Base-by-base conservation (phyloP, 2,329 filamentous ascomycete genomes). In the Colletotrichum kahawae region DNA sequence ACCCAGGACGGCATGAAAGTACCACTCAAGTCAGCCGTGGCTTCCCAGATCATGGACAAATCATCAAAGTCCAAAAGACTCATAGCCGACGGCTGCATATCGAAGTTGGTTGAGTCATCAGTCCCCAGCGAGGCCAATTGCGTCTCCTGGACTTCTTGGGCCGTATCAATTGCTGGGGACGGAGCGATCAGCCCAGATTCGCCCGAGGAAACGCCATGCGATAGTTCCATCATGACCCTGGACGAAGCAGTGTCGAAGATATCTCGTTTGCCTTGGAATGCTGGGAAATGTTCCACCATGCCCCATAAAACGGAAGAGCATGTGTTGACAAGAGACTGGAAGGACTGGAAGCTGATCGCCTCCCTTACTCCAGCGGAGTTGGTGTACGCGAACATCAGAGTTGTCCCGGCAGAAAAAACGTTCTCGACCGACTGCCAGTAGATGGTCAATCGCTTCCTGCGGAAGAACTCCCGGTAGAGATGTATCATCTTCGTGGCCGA, bases 361-460 rank as follows among this genome's bases (percentile, higher is more conserved):
- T 43, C 34, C 34, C 60, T 64, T 5, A 38, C 21, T 38, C 43
- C 33, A 29, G 34, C 9, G 8, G 60, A 64, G 5, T 64, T 64
- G 24, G 60, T 34, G 24, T 64, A 64, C 14, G 21, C 60, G 36
- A 64, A 64, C 60, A 64, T 27, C 8, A 64, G 31, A 18, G 21
- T 64, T 38, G 60, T 13, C 12, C 60, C 21, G 2, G 34, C 60
- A 16, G 29, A 64, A 13, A 36, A 64, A 14, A 43, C 34, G 5
- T 64, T 64, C 60, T 43, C 60, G n/a, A 64, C 60, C 8, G 60
- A 36, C 24, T 43, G 60, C 34, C 60, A 64, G 21, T 64, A 64
- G 7, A 64, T 64, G 29, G 60, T 43, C 33, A 64, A 12, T 43
- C 34, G 29, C 34, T 63, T 43, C 33, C 33, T 18, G 60, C 60